Percentiles rank a stretch among this genome's conserved stretches.
phyloP scores from a whole-genome alignment of 345 rosid genomes.

The Erucastrum elatum region DNA sequence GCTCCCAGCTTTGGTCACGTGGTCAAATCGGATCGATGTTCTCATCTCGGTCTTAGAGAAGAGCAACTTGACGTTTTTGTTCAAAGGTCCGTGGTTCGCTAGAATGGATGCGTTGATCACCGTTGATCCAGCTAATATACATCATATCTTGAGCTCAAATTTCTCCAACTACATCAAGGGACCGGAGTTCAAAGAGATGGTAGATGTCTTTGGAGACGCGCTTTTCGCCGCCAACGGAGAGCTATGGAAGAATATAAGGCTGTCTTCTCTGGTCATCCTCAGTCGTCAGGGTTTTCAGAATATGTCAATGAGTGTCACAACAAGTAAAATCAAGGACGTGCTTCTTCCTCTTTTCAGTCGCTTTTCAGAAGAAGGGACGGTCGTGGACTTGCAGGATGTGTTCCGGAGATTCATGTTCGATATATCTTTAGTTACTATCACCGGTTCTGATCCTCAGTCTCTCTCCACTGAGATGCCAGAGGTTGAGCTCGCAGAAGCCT shows the following conservation, averaged over 20 bases:
- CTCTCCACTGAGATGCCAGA: constrained; percentile 39
- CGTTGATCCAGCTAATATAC: constrained; percentile 33
- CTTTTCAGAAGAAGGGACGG: background rate
- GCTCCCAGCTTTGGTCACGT: background rate
- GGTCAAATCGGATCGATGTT: background rate
- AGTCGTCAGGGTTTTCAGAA: constrained; percentile 17
- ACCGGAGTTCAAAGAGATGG: constrained; percentile 10
- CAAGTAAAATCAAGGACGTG: background rate
- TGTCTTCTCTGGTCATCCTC: background rate
- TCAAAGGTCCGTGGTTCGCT: constrained; percentile 26
- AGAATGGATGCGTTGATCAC: constrained; percentile 26
- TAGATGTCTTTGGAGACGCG: constrained; percentile 25
- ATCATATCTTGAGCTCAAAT: constrained; percentile 31
- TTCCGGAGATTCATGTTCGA: constrained; percentile 58
- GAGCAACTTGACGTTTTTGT: constrained; percentile 12
- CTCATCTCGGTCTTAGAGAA: background rate
- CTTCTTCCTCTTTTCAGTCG: constrained; percentile 4
- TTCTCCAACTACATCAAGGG: constrained; percentile 38
- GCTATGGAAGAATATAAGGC: constrained; percentile 26
- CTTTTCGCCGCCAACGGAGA: constrained; percentile 33
- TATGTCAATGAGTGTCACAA: constrained; percentile 1
- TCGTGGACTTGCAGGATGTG: constrained; percentile 56
- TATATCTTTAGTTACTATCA: constrained; percentile 44
- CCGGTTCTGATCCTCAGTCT: constrained; percentile 52
- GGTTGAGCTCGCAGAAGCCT: constrained; percentile 43